phyloP scores from a whole-genome alignment of 2,329 filamentous ascomycete genomes.

The Cladophialophora yegresii region DNA sequence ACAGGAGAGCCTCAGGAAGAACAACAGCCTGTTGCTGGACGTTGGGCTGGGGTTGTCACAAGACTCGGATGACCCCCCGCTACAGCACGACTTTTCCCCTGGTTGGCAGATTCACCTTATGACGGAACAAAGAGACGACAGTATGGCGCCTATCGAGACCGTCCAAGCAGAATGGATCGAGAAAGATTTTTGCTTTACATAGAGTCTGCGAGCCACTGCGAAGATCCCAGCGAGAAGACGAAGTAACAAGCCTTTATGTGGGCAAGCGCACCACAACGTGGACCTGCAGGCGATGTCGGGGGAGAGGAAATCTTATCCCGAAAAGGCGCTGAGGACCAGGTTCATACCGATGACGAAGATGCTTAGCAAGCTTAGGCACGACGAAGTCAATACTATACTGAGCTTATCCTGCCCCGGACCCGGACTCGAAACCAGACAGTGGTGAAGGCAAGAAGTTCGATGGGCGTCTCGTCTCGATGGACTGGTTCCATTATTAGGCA shows the following conservation, averaged over 20 bases:
- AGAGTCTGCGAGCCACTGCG: background rate
- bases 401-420: background rate
- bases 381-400: background rate
- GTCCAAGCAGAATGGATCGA: background rate
- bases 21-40: background rate
- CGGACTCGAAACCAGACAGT: background rate
- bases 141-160: background rate
- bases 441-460: background rate
- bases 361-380: background rate
- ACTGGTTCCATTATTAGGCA: background rate
- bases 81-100: background rate
- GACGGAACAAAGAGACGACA: background rate
- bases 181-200: background rate
- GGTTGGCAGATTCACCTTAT: background rate
- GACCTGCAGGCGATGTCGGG: too few relatives aligned
- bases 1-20: background rate
- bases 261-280: too few relatives aligned
- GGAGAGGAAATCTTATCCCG: too few relatives aligned
- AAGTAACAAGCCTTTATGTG: too few relatives aligned
- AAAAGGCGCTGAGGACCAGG: background rate
- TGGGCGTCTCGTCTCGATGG: background rate
- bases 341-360: background rate
- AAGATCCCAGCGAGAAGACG: too few relatives aligned
- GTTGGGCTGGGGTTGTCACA: background rate
- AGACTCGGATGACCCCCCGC: background rate